These are phyloP conservation scores for Calophaca sinica DNA, from an alignment of 306 rosid genomes.

Conservation along the genomic window DNA sequence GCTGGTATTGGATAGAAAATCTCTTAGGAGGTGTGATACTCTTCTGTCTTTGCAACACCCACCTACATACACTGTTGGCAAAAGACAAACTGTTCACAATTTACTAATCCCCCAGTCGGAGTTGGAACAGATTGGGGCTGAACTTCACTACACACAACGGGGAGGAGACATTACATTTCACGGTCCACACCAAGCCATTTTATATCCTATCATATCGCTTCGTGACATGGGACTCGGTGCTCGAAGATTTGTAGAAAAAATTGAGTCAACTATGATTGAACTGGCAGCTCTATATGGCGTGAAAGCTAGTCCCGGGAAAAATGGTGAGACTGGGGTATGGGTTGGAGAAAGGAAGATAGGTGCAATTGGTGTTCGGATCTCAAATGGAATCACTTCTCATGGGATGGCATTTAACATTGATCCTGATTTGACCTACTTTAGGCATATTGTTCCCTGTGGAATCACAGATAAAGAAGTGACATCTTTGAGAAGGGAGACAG, in stretches of 20 bases:
- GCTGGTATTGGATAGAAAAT: conserved; percentile 62
- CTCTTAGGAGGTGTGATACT: conserved; percentile 35
- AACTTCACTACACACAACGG: conserved; percentile 74
- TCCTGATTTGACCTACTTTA: conserved; percentile 80
- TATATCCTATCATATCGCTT: conserved; percentile 83
- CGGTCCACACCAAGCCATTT: conserved; percentile 87
- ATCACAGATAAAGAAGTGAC: conserved; percentile 80
- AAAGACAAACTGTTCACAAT: conserved; percentile 81
- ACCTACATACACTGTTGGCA: conserved; percentile 88
- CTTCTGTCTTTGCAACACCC: conserved; percentile 53
- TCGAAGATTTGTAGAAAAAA: conserved; percentile 76
- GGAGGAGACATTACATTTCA: conserved; percentile 96
- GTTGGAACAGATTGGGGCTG: conserved; percentile 74
- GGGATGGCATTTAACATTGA: conserved; percentile 92
- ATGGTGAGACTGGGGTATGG: conserved; percentile 86
- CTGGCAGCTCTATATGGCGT: conserved; percentile 73
- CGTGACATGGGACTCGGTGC: conserved; percentile 76
- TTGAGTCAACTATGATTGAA: conserved; percentile 83
- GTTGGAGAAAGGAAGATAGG: conserved; percentile 93
- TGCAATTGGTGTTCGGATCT: conserved; percentile 84
- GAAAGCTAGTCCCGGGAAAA: conserved; percentile 69
- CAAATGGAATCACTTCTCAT: conserved; percentile 80
- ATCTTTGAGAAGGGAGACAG: conserved; percentile 77
- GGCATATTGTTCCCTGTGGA: conserved; percentile 92
- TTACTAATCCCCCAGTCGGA: conserved; percentile 71